Conservation (phyloP, 441 rosid genomes). For the Populus hybrid region DNA sequence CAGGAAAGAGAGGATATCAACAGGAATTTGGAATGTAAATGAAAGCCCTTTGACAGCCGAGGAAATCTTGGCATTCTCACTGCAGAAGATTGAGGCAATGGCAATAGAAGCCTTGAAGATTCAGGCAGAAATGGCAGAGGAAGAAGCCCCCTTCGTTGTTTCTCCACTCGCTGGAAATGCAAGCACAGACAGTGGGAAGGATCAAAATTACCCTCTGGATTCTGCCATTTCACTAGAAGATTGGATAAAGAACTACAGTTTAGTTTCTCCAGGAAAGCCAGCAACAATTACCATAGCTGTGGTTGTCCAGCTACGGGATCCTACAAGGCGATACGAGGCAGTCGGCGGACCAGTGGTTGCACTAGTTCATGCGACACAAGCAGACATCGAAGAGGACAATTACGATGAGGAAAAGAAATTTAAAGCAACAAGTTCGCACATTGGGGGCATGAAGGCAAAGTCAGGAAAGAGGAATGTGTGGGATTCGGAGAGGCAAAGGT, state of each 20-base stretch:
- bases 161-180: slow-evolving; percentile 40
- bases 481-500: slow-evolving; percentile 67
- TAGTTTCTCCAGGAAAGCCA: slow-evolving; percentile 26
- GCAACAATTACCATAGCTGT: slow-evolving; percentile 44
- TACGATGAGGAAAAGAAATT: slow-evolving; percentile 54
- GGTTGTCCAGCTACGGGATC: slow-evolving; percentile 69
- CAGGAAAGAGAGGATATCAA: slow-evolving; percentile 72
- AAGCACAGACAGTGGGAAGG: slow-evolving; percentile 20
- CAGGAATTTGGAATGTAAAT: slow-evolving; percentile 75
- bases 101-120: slow-evolving; percentile 72
- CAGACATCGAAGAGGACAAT: slow-evolving; percentile 27
- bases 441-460: slow-evolving; percentile 57
- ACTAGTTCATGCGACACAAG: slow-evolving; percentile 43
- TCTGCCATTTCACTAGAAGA: slow-evolving; percentile 63
- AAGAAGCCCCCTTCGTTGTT: slow-evolving; percentile 70
- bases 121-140: slow-evolving; percentile 78
- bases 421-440: slow-evolving; percentile 56
- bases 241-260: slow-evolving; percentile 41
- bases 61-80: slow-evolving; percentile 65
- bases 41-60: slow-evolving; percentile 55
- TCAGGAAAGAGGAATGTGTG: slow-evolving; percentile 39
- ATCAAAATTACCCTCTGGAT: slow-evolving; percentile 40
- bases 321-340: slow-evolving; percentile 72
- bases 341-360: slow-evolving; percentile 80
- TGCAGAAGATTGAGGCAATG: slow-evolving; percentile 83